Conservation (phyloP, 176 grass and related monocot genomes). For the Eragrostis curvula region DNA sequence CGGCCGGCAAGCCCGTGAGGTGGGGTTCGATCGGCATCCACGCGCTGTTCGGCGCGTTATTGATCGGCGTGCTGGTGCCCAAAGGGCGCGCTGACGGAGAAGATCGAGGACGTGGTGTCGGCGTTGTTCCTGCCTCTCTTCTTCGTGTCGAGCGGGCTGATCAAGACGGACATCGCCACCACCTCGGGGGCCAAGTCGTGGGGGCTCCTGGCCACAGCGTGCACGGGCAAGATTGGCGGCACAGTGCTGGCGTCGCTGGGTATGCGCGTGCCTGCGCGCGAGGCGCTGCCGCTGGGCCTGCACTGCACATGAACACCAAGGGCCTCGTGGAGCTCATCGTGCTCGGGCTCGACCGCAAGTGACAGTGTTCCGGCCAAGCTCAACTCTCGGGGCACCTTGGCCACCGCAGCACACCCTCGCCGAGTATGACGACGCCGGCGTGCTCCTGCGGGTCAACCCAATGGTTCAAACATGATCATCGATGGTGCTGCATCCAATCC, state of each 20-base stretch:
- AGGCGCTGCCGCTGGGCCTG: slow-evolving; percentile 53
- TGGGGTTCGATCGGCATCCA: slow-evolving; percentile 74
- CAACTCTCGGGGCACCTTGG: no score
- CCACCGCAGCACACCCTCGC: no score
- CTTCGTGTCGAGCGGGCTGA: slow-evolving; percentile 72
- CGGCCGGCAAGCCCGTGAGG: slow-evolving; percentile 51
- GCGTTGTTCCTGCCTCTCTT: slow-evolving; percentile 66
- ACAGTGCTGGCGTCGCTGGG: slow-evolving; percentile 29
- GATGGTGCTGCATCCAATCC: no score
- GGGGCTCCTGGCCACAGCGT: slow-evolving; percentile 66
- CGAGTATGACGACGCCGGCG: no score
- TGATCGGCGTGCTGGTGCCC: slow-evolving; percentile 61
- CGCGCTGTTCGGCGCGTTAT: slow-evolving; percentile 72
- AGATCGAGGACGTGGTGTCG: slow-evolving; percentile 70
- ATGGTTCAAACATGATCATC: no score
- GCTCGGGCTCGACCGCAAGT: slow-evolving; percentile 59
- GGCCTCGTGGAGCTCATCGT: slow-evolving; percentile 71
- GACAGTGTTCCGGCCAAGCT: no score
- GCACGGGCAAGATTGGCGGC: slow-evolving; percentile 62
- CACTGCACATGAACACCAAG: slow-evolving; percentile 81
- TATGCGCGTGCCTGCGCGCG: slow-evolving; percentile 42
- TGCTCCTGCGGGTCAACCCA: no score
- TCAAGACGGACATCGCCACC: slow-evolving; percentile 66
- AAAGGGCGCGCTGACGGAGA: slow-evolving; percentile 62
- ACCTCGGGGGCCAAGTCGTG: slow-evolving; percentile 51